Base-by-base conservation (phyloP, 73 alveolate species). In the Symbiodinium natans region DNA sequence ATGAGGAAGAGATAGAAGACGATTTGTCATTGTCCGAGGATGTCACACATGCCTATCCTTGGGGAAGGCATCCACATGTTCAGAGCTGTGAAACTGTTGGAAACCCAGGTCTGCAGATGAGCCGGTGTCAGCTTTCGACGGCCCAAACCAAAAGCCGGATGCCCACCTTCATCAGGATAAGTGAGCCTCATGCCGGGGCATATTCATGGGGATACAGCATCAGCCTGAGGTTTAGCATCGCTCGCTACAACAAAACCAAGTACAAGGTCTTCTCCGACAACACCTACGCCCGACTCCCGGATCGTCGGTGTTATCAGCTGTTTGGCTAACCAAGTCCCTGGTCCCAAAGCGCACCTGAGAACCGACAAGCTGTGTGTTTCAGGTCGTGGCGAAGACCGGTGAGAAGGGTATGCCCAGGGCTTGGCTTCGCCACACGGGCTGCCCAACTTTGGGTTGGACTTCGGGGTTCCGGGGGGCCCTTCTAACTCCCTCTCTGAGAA, bases 211-310 rank as follows among this genome's bases (percentile, higher is more conserved):
- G 21, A 31, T 63, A 29, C 27, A 33, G 84, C 17, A 15, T 11
- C 84, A n/a, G 38, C 23, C 42, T 39, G 19, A 88, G 95, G 85
- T 88, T 33, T 86, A 38, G 63, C 25, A 34, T 39, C 41, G 40
- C 59, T 17, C 15, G 73, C 6, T 88, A 88, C 85, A 36, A 33
- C 33, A 63, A n/a, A 38, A 34, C 73, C 46, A 88, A 59, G 86
- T 88, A 88, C 95, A 88, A 88, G 85, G 74, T 88, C 73, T 88
- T 52, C 84, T 54, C 84, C 54, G 86, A 59, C 95, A 39, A 25
- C 73, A 59, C 25, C 9, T 88, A 36, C 71, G 95, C 21, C 13
- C 25, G 73, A 71, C 73, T 63, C 43, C 21, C 33, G 54, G 31
- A 29, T 77, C 54, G 19, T 38, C 31, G 93, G 83, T 48, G 83